These are phyloP conservation scores for Morella rubra DNA, from an alignment of 306 rosid species.

Conservation along the genomic window DNA sequence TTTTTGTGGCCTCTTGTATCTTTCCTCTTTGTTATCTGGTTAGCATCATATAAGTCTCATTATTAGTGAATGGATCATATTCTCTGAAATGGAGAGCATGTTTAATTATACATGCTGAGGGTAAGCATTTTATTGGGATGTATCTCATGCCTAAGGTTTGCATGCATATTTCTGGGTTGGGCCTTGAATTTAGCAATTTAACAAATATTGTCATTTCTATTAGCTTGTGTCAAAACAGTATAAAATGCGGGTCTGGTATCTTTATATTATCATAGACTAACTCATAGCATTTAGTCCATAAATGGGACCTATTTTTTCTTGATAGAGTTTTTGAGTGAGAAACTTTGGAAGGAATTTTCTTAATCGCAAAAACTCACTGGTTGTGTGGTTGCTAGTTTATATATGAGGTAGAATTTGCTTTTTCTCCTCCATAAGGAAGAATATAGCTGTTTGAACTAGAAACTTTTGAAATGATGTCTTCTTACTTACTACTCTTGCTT, in stretches of 20 bases:
- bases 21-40: neutral
- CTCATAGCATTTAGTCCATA: neutral
- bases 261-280: neutral
- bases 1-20: neutral
- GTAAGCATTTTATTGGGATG: neutral
- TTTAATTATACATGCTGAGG: neutral
- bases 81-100: neutral
- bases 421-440: neutral
- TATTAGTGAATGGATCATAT: neutral
- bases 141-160: neutral
- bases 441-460: neutral
- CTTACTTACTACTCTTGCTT: neutral
- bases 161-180: neutral
- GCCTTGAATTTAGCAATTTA: neutral
- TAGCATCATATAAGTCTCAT: neutral
- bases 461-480: neutral
- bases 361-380: neutral
- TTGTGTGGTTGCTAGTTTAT: conserved; percentile 11
- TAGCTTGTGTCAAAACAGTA: too few species aligned
- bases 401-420: neutral
- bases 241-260: neutral
- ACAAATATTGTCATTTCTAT: neutral
- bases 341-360: neutral
- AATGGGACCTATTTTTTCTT: neutral
- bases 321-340: neutral